These are phyloP conservation scores for Beauveria medogensis DNA, from an alignment of 2,329 filamentous ascomycete genomes.

Conservation along the genomic window DNA sequence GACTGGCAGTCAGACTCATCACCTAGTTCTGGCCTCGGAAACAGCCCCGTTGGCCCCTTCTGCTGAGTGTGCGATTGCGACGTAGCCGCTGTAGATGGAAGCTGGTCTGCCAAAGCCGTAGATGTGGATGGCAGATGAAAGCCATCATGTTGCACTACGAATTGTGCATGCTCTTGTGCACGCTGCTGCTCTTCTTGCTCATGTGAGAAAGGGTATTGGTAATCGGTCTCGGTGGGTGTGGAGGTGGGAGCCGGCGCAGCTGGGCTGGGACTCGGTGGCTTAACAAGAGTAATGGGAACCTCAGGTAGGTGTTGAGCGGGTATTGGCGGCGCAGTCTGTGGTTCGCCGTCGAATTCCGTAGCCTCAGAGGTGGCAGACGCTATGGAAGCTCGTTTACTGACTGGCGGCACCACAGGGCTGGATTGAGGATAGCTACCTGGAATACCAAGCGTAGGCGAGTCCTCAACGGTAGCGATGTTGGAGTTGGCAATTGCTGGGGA, in stretches of 20 bases:
- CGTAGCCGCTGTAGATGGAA: neutral
- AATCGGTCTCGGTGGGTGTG: conserved; percentile 29
- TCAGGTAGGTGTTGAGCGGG: conserved; percentile 23
- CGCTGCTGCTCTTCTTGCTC: conserved; percentile 21
- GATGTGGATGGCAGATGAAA: neutral
- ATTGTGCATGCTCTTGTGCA: conserved; percentile 5
- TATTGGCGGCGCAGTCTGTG: conserved; percentile 49
- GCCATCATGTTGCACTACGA: neutral
- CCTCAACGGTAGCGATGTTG: conserved; percentile 18
- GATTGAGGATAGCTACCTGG: conserved; percentile 51
- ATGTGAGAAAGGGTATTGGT: conserved; percentile 44
- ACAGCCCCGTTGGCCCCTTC: conserved; percentile 18
- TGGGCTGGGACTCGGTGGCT: conserved; percentile 23
- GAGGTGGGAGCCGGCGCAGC: conserved; percentile 10
- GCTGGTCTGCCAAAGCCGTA: neutral
- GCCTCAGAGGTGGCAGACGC: conserved; percentile 51
- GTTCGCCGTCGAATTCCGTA: conserved; percentile 67
- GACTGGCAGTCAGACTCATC: conserved; percentile 33
- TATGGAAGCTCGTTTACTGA: conserved; percentile 49
- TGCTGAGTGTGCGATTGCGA: neutral
- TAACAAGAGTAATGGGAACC: conserved; percentile 20
- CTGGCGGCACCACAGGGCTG: conserved; percentile 29
- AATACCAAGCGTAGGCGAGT: conserved; percentile 60
- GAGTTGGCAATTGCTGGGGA: conserved; percentile 7
- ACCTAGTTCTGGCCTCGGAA: conserved; percentile 27